A percentile compares a stretch with the other conserved stretches of the same genome.
Conservation (phyloP, 2,329 filamentous ascomycete species). For the Venturia pyrina region DNA sequence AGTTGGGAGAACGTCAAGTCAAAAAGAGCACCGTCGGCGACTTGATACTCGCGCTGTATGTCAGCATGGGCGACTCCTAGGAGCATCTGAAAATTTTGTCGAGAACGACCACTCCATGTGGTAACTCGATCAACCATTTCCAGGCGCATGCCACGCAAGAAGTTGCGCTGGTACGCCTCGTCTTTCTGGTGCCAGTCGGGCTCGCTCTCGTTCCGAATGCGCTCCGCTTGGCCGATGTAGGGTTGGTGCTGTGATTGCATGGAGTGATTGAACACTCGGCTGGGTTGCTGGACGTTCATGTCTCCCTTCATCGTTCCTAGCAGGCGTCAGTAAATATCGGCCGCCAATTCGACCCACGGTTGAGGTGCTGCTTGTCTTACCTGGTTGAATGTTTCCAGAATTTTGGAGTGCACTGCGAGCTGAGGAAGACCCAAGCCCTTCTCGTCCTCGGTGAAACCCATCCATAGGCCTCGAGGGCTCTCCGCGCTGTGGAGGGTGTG, state of each 20-base stretch:
- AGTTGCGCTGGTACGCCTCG: background rate
- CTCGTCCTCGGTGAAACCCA: conserved; percentile 20
- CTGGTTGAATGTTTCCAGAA: background rate
- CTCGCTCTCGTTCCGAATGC: background rate
- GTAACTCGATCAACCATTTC: background rate
- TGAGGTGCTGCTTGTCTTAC: background rate
- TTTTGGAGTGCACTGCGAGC: conserved; percentile 12
- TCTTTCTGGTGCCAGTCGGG: background rate
- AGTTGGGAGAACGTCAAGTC: background rate
- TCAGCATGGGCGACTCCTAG: background rate
- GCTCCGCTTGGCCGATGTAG: background rate
- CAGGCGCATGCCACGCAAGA: background rate
- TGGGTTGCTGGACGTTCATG: background rate
- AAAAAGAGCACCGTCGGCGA: background rate
- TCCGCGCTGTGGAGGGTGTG: conserved; percentile 4
- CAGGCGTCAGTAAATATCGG: background rate
- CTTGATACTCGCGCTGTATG: background rate
- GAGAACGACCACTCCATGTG: background rate
- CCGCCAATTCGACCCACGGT: background rate
- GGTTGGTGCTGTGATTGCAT: background rate
- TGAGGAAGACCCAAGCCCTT: conserved; percentile 28
- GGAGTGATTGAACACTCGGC: background rate
- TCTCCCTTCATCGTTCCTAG: background rate
- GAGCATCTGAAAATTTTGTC: background rate
- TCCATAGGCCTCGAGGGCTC: conserved; percentile 27